Evolutionary conservation across 73 alveolate genomes (phyloP).

Genomic region (Blepharisma stoltei): DNA sequence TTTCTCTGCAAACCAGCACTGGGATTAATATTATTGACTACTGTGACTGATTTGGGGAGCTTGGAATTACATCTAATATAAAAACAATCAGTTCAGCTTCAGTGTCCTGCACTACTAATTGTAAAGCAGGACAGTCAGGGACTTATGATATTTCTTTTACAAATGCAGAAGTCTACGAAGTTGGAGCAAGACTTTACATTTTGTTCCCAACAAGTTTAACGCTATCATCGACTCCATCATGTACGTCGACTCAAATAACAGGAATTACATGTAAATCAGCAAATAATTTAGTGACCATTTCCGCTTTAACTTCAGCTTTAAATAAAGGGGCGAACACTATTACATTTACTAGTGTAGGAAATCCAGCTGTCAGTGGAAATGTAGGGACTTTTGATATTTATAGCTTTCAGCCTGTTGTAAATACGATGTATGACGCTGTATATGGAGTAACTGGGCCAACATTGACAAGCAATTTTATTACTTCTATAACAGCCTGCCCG

Average conservation of each 20-base stretch:
- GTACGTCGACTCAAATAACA: neutral
- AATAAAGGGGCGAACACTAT: neutral
- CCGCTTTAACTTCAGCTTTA: neutral
- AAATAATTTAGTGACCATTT: neutral
- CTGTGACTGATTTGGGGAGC: conserved; percentile 9
- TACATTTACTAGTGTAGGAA: neutral
- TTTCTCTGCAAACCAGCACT: neutral
- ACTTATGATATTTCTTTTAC: neutral
- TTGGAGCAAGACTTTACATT: neutral
- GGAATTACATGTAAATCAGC: neutral
- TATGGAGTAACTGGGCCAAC: neutral
- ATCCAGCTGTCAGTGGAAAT: conserved; percentile 15
- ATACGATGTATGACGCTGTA: neutral
- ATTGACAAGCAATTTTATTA: neutral
- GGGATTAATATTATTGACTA: conserved; percentile 13
- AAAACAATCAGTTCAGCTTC: neutral
- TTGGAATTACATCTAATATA: neutral
- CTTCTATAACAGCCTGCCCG: neutral
- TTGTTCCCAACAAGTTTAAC: neutral
- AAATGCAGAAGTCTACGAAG: neutral
- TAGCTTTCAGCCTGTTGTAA: conserved; percentile 1
- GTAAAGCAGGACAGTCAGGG: conserved; percentile 14
- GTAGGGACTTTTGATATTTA: conserved; percentile 10
- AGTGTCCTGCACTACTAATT: neutral
- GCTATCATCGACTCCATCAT: neutral